These are phyloP conservation scores for Stagonosporopsis rhizophila DNA, from an alignment of 2,329 filamentous ascomycete genomes.

Conservation along the genomic window DNA sequence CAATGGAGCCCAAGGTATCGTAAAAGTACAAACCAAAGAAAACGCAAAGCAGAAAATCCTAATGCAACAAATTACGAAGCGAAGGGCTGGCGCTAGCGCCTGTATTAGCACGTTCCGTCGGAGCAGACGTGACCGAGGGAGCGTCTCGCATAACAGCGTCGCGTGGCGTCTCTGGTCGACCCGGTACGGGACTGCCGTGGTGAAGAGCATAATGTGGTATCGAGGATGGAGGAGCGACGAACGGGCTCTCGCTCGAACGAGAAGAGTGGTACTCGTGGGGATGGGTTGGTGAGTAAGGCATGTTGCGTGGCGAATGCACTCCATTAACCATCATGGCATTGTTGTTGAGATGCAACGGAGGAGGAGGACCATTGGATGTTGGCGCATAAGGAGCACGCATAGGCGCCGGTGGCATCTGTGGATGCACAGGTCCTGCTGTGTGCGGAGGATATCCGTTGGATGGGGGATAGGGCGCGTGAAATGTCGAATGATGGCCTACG, in stretches of 20 bases:
- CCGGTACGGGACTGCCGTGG: constrained; percentile 43
- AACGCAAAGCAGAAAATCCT: constrained; percentile 22
- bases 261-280: constrained; percentile 43
- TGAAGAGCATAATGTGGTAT: constrained; percentile 39
- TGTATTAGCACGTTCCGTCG: constrained; percentile 40
- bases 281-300: constrained; percentile 48
- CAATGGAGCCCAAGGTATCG: constrained; percentile 27
- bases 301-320: constrained; percentile 46
- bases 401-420: constrained; percentile 38
- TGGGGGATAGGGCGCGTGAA: constrained; percentile 44
- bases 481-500: constrained; percentile 36
- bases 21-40: constrained; percentile 18
- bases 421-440: constrained; percentile 36
- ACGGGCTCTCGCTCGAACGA: constrained; percentile 47
- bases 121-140: constrained; percentile 34
- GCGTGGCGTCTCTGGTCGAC: constrained; percentile 45
- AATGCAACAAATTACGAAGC: constrained; percentile 57
- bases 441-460: constrained; percentile 46
- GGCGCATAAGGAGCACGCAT: constrained; percentile 39
- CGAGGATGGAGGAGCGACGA: constrained; percentile 36
- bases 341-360: constrained; percentile 44
- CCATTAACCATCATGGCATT: constrained; percentile 46
- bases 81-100: constrained; percentile 58
- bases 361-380: constrained; percentile 36
- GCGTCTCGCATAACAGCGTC: constrained; percentile 46